Percentiles rank a stretch among this genome's conserved stretches.
phyloP scores from a whole-genome alignment of 495 filamentous ascomycete species.

The Thermothielavioides terrestris region DNA sequence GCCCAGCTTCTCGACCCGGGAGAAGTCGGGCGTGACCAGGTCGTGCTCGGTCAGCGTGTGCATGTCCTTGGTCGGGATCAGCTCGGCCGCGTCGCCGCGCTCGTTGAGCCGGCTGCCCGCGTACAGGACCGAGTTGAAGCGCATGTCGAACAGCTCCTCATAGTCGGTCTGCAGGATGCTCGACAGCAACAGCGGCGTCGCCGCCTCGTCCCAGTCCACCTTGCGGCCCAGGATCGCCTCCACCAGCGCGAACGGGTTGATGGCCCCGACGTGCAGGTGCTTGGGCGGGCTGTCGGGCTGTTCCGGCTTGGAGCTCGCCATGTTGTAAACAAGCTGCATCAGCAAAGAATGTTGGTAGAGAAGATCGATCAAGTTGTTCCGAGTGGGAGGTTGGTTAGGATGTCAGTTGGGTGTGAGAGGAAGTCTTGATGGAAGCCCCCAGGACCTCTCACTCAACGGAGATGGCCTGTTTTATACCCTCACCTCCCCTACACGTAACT shows the following conservation, averaged over 20 bases:
- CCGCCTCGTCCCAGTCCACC: constrained; percentile 21
- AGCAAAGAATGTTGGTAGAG: no score
- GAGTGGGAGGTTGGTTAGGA: neutral
- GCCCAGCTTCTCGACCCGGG: constrained; percentile 20
- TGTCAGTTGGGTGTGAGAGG: neutral
- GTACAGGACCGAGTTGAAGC: constrained; percentile 29
- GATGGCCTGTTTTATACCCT: no score
- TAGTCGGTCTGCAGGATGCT: constrained; percentile 35
- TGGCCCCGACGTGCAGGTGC: constrained; percentile 26
- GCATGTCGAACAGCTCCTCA: constrained; percentile 36
- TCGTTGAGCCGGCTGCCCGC: constrained; percentile 30
- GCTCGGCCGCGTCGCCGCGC: constrained; percentile 23
- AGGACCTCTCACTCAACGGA: neutral
- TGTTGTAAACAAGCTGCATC: neutral
- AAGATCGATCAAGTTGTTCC: no score
- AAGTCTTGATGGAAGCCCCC: neutral
- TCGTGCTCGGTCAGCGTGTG: constrained; percentile 31
- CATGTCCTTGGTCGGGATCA: constrained; percentile 23
- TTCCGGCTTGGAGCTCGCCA: constrained; percentile 1
- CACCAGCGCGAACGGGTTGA: constrained; percentile 34
- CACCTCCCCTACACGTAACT: no score
- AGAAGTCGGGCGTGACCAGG: constrained; percentile 30
- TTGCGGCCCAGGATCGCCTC: constrained; percentile 31
- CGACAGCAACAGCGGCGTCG: constrained; percentile 21
- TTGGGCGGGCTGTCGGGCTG: constrained; percentile 29